Conservation (phyloP, 2,329 filamentous ascomycete genomes). For the Pseudogymnoascus verrucosus region DNA sequence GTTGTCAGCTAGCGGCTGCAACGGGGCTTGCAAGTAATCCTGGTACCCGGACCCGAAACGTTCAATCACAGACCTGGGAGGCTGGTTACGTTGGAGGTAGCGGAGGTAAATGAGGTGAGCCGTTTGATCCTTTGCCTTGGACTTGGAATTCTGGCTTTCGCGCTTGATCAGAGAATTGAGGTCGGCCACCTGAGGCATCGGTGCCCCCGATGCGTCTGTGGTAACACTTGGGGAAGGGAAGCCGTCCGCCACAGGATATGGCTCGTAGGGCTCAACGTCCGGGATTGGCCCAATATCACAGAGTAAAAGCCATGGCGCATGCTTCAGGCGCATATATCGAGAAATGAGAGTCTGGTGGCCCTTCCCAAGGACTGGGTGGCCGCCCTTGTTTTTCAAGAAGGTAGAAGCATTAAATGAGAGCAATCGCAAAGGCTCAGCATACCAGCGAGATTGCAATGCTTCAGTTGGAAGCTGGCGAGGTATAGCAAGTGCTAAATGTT, state of each 20-base stretch:
- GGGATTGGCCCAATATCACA: constrained; percentile 49
- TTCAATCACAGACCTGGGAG: constrained; percentile 54
- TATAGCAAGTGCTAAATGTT: constrained; percentile 40
- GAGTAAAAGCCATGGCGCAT: constrained; percentile 55
- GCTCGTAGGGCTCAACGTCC: constrained; percentile 26
- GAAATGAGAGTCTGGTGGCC: constrained; percentile 54
- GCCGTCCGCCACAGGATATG: constrained; percentile 22
- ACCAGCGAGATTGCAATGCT: constrained; percentile 59
- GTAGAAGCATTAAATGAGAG: constrained; percentile 45
- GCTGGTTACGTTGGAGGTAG: constrained; percentile 76
- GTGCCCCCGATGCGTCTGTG: constrained; percentile 25
- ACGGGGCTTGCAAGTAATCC: constrained; percentile 89
- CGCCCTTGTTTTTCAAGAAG: constrained; percentile 53
- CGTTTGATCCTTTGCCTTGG: constrained; percentile 45
- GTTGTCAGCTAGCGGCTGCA: constrained; percentile 93
- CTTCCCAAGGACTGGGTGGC: constrained; percentile 53
- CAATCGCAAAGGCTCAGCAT: constrained; percentile 58
- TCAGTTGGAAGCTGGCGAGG: constrained; percentile 51
- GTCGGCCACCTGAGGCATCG: constrained; percentile 14
- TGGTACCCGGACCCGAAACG: constrained; percentile 71
- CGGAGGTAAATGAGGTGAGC: constrained; percentile 74
- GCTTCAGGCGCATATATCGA: constrained; percentile 56
- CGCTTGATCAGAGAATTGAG: constrained; percentile 23
- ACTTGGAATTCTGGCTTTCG: background rate
- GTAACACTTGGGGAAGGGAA: constrained; percentile 36